Base-by-base conservation (phyloP, 768 basidiomycete species). In the Rhodotorula diobovata region DNA sequence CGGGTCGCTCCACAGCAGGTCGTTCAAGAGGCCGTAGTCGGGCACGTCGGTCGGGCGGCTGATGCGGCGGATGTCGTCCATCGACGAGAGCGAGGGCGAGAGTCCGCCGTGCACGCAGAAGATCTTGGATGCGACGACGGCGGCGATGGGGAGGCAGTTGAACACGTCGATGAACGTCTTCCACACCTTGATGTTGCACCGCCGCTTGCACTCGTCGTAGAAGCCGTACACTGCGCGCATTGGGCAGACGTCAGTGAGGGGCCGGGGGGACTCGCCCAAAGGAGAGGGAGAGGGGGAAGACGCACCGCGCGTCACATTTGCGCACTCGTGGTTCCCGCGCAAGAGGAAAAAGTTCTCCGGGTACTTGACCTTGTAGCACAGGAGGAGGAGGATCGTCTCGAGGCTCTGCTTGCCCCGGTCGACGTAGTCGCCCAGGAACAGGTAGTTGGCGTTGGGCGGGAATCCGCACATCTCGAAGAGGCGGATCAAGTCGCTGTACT, bases 391-490 rank as follows among this genome's bases (percentile, higher is more conserved):
- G 79, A 99, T 98, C 25, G 96, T 98, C 81, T 99, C 96, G 70
- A 99, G 86, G 78, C 91, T 93, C 82, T 98, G 95, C 82, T 98
- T 98, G 41, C 96, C 96, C 73, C 96, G 85, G 82, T 99, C 96
- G 79, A 99, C 96, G 79, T 99, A 99, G 82, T 99, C 96, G 55
- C 96, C 96, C 55, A 99, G 86, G 85, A 98, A 99, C 71, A 99
- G 90, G 81, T 98, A 99, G 80, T 98, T 98, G 76, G 93, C 89
- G 10, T 89, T 85, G 10, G 96, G 96, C 37, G 96, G 96, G 81
- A 98, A 99, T 34, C 96, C 96, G 79, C 96, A 98, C 95, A 98
- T 98, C 81, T 98, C 96, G 78, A 99, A 99, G 57, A 99, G 82
- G 63, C 96, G 89, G 77, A 98, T 98, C 77, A 99, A 88, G 84